Base-by-base conservation (phyloP, 768 basidiomycete genomes). In the Rhodotorula graminis region DNA sequence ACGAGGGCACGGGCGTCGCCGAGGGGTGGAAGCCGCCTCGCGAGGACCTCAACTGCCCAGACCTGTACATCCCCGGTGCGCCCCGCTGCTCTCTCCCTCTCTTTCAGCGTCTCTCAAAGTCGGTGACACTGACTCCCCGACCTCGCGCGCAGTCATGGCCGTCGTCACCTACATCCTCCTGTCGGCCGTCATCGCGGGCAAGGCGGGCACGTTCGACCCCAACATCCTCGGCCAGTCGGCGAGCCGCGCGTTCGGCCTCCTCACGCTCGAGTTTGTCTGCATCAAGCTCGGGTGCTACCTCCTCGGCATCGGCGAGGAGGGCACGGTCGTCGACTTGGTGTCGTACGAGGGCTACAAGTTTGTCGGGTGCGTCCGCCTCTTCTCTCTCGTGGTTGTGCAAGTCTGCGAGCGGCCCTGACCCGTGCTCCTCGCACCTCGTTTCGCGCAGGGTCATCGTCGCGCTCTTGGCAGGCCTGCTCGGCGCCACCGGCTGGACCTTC, bases 341-440 rank as follows among this genome's bases (percentile, higher is more conserved):
- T 91, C 94, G 0, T 98, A 97, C 79, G 90, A 89, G 10, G 95
- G 96, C 0, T 98, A 98, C 83, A 98, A 99, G 80, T 98, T 99
- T 77, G 91, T 97, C 42, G 95, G 92, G 92, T 93, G 74, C 42
- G 88, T 82, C 6, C 1, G 23, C n/a, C n/a, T n/a, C n/a, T n/a
- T n/a, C n/a, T n/a, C n/a, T n/a, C n/a, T n/a, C n/a, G n/a, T n/a
- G n/a, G n/a, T n/a, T n/a, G n/a, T n/a, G n/a, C n/a, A n/a, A n/a
- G n/a, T n/a, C n/a, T n/a, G n/a, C n/a, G n/a, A n/a, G n/a, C n/a
- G n/a, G n/a, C n/a, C n/a, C n/a, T n/a, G n/a, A n/a, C n/a, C n/a
- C n/a, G n/a, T n/a, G n/a, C n/a, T n/a, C n/a, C n/a, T 12, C 5
- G 56, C 55, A 7, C 12, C 29, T 23, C 23, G 29, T 42, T 27